Conservation (phyloP, 2,329 filamentous ascomycete genomes). For the Acrocalymma vagum region DNA sequence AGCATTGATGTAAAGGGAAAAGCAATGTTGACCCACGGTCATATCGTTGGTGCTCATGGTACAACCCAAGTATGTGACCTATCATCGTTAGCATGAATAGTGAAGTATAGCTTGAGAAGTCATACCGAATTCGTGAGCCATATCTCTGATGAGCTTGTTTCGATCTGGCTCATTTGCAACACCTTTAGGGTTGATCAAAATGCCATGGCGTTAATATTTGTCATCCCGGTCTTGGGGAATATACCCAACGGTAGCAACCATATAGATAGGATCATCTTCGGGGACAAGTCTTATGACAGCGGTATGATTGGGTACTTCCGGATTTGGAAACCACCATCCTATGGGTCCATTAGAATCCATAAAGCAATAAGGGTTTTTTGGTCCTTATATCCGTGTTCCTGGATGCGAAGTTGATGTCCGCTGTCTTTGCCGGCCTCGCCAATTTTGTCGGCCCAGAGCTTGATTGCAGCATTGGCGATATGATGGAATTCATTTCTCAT, state of each 20-base stretch:
- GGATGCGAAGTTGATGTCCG: slow-evolving; percentile 7
- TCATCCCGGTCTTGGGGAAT: slow-evolving; percentile 4
- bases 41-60: slow-evolving; percentile 5
- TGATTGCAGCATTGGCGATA: slow-evolving; percentile 7
- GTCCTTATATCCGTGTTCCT: slow-evolving; percentile 4
- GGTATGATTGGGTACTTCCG: slow-evolving; percentile 1
- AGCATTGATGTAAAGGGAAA: too few relatives aligned
- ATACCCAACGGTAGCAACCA: slow-evolving; percentile 4
- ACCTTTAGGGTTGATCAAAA: slow-evolving; percentile 2
- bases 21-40: slow-evolving; percentile 1
- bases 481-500: slow-evolving; percentile 1
- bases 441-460: slow-evolving; percentile 8
- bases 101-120: neutral
- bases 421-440: neutral
- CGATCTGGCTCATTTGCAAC: neutral
- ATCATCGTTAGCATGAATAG: too few relatives aligned
- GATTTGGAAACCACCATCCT: slow-evolving; percentile 2
- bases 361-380: neutral
- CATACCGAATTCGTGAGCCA: neutral
- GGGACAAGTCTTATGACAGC: neutral
- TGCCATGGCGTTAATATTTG: slow-evolving; percentile 1
- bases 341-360: slow-evolving; percentile 5
- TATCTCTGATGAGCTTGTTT: slow-evolving; percentile 1
- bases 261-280: neutral
- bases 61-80: slow-evolving; percentile 3